A percentile compares a stretch with the other conserved stretches of the same genome.
phyloP scores from a whole-genome alignment of 805 yeast species.

The Saccharomycopsis sp. region DNA sequence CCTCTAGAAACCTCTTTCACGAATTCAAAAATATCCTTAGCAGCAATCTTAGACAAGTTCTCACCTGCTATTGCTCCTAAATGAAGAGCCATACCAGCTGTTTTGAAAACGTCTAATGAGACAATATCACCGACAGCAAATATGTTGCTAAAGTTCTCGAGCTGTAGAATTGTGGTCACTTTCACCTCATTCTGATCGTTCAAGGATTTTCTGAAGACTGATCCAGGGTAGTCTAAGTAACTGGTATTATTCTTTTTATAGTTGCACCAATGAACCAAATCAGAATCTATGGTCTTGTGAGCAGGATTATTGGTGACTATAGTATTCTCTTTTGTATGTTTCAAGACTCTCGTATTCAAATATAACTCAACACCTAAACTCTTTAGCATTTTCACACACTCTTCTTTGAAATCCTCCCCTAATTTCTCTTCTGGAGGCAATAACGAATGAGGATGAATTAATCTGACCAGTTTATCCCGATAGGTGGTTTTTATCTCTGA shows the following conservation, averaged over 20 bases:
- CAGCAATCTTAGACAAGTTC: not conserved
- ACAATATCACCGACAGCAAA: not conserved
- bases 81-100: not conserved
- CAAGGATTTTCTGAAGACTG: not conserved
- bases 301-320: not conserved
- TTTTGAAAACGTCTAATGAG: not conserved
- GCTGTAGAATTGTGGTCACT: not conserved
- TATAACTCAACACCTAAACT: not conserved
- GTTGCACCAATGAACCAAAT: not conserved
- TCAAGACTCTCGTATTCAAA: not conserved
- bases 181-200: not conserved
- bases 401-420: conserved; percentile 22
- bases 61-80: not conserved
- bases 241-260: not conserved
- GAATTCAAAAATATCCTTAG: not conserved
- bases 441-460: conserved; percentile 36
- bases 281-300: not conserved
- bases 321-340: not conserved
- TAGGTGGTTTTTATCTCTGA: conserved; percentile 38
- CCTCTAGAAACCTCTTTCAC: not conserved
- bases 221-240: not conserved
- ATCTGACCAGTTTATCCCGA: conserved; percentile 32
- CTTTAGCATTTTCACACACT: not conserved
- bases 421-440: conserved; percentile 36
- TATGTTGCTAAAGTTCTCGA: not conserved